phyloP scores from a whole-genome alignment of 2,329 filamentous ascomycete genomes.

The Macrophomina pseudophaseolina region DNA sequence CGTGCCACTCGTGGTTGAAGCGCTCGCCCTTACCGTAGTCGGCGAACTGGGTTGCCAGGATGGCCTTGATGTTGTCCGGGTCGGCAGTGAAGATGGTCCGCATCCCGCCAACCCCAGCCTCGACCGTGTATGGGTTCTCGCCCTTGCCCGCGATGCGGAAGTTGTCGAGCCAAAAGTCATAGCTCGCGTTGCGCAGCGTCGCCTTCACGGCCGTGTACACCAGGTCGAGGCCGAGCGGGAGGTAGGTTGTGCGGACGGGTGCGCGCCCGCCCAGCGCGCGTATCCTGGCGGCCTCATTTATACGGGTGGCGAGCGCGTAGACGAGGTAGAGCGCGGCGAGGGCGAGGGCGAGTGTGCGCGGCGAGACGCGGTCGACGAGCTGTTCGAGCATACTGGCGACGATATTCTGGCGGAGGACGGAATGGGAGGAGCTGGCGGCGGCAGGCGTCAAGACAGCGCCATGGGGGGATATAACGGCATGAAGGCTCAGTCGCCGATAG shows the following conservation, averaged over 20 bases:
- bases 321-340: background rate
- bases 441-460: background rate
- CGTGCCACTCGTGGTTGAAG: constrained; percentile 77
- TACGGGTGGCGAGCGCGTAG: constrained; percentile 22
- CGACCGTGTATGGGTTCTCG: constrained; percentile 61
- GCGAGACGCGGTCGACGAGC: constrained; percentile 8
- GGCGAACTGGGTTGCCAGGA: constrained; percentile 83
- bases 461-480: background rate
- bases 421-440: background rate
- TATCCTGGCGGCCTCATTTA: constrained; percentile 45
- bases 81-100: constrained; percentile 79
- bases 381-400: constrained; percentile 10
- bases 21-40: constrained; percentile 82
- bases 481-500: background rate
- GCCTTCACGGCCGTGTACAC: constrained; percentile 62
- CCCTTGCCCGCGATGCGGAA: constrained; percentile 52
- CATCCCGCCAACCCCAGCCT: constrained; percentile 59
- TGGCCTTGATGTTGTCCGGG: constrained; percentile 87
- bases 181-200: constrained; percentile 59
- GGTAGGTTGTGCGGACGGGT: constrained; percentile 42
- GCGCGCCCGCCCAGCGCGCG: constrained; percentile 54
- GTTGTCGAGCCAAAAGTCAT: constrained; percentile 64
- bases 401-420: background rate
- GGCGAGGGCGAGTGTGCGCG: background rate
- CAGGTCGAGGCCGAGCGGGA: constrained; percentile 65